Percentiles rank a stretch among this genome's conserved stretches.
phyloP scores from a whole-genome alignment of 805 yeast species.

The Candida argentea region DNA sequence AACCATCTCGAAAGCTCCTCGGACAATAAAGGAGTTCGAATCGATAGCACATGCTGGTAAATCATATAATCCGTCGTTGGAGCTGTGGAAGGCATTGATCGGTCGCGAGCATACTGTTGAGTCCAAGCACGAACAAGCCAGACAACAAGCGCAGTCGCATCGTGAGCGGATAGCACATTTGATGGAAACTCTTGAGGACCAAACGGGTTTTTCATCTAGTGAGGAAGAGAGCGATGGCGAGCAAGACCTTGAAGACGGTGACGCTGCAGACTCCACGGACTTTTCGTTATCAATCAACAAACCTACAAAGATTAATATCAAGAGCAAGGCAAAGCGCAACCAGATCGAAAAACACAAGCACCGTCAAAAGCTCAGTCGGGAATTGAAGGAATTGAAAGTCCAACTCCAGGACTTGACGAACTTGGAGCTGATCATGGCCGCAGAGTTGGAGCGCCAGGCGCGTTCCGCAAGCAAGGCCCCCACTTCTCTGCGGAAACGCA shows the following conservation, averaged over 20 bases:
- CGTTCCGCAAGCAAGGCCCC: constrained; percentile 23
- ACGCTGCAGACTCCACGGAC: constrained; percentile 12
- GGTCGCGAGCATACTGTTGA: constrained; percentile 57
- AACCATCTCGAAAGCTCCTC: constrained; percentile 44
- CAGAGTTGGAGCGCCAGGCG: constrained; percentile 16
- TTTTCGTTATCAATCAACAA: constrained; percentile 58
- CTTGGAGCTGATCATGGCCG: constrained; percentile 10
- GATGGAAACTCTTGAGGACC: constrained; percentile 52
- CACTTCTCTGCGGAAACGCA: constrained; percentile 19
- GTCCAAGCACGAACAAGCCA: constrained; percentile 54
- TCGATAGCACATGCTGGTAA: constrained; percentile 68
- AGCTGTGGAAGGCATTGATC: constrained; percentile 71
- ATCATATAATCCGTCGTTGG: constrained; percentile 84
- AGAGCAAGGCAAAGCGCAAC: constrained; percentile 72
- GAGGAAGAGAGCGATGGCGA: constrained; percentile 29
- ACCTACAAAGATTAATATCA: constrained; percentile 57
- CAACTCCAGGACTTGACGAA: constrained; percentile 49
- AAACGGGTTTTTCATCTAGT: constrained; percentile 36
- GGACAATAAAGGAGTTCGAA: constrained; percentile 41
- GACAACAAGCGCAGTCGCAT: constrained; percentile 51
- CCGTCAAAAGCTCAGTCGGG: constrained; percentile 42
- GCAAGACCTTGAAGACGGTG: constrained; percentile 26
- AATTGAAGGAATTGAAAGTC: constrained; percentile 48
- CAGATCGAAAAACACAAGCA: constrained; percentile 54
- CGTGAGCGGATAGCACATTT: constrained; percentile 53